Conservation (phyloP, 1,284 basidiomycete genomes). For the Irpex sp. region DNA sequence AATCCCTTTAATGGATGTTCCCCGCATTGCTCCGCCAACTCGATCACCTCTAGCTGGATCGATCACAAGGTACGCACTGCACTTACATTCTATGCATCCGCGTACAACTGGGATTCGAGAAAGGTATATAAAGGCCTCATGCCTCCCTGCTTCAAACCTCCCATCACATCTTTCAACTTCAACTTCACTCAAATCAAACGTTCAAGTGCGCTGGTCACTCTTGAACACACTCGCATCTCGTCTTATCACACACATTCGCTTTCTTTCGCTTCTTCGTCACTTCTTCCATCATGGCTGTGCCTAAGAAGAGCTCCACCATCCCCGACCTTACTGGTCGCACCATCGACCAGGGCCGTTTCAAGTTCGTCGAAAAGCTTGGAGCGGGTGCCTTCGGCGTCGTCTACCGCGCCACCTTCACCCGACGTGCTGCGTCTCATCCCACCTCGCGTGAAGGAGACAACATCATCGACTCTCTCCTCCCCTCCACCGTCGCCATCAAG, state of each 20-base stretch:
- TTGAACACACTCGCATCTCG: neutral
- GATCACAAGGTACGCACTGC: no score
- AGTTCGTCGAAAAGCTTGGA: constrained; percentile 22
- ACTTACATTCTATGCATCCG: neutral
- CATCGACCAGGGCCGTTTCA: constrained; percentile 13
- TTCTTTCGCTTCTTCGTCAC: neutral
- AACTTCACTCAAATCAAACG: neutral
- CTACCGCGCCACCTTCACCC: constrained; percentile 27
- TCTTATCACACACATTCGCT: neutral
- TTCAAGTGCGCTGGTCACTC: neutral
- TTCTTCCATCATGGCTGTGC: neutral
- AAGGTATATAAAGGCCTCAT: neutral
- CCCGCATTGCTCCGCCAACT: no score
- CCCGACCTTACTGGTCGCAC: constrained; percentile 14
- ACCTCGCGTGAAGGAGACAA: neutral
- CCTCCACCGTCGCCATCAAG: constrained; percentile 23
- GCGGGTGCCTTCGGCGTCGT: constrained; percentile 31
- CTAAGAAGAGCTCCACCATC: constrained; percentile 1
- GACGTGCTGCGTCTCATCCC: constrained; percentile 7
- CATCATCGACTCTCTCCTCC: neutral
- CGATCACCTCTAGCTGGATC: no score
- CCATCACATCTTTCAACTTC: neutral
- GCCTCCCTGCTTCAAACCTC: neutral
- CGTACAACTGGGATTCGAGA: neutral
- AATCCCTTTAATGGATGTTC: no score